Percentiles rank a stretch among this genome's conserved stretches.
These are phyloP conservation scores for Tetrahymena malaccensis DNA, from an alignment of 73 alveolate species.

Conservation along the genomic window DNA sequence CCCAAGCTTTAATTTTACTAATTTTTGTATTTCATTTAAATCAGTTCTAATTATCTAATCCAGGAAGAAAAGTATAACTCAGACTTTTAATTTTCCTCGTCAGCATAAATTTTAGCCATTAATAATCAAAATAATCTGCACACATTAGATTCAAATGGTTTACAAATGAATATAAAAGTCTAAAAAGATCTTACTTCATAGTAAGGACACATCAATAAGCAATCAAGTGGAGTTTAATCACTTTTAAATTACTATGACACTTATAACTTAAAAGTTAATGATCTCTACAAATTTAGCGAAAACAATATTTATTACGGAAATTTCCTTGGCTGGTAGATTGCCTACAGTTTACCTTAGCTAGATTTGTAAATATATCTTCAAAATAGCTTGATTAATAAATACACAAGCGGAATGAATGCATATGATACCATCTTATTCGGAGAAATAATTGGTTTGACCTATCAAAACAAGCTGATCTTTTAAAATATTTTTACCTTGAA, in stretches of 20 bases:
- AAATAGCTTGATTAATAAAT: not conserved
- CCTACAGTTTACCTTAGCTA: not conserved
- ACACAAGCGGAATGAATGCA: not conserved
- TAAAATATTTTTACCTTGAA: not conserved
- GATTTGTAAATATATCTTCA: not conserved
- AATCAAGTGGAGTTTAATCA: not conserved
- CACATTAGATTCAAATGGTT: not conserved
- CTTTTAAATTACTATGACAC: not conserved
- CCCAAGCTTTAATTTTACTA: not conserved
- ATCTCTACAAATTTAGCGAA: not conserved
- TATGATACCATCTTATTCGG: not conserved
- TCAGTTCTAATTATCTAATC: not conserved
- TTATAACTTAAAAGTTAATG: not conserved
- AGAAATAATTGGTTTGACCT: not conserved
- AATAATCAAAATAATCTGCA: not conserved
- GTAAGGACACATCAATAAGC: not conserved
- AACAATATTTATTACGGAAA: not conserved
- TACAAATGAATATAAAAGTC: not conserved
- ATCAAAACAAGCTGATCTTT: not conserved
- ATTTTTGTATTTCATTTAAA: not conserved
- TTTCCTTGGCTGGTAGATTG: not conserved
- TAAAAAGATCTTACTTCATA: not conserved
- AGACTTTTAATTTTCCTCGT: not conserved
- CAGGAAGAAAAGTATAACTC: not conserved
- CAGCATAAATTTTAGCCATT: not conserved